phyloP scores from a whole-genome alignment of 805 yeast species.

The Yueomyces sinensis region DNA sequence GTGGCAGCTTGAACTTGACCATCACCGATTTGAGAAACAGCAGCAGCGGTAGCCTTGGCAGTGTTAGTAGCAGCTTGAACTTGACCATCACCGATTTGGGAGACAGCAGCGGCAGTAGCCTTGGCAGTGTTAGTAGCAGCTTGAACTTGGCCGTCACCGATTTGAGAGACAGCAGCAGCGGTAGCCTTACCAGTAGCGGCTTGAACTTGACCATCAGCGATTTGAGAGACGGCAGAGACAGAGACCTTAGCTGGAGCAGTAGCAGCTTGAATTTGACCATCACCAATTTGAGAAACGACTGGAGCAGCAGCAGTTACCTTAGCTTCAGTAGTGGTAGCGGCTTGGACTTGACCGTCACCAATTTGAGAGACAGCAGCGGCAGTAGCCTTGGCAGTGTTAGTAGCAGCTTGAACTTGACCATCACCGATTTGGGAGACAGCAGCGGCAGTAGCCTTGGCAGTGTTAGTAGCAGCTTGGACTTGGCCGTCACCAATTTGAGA shows the following conservation, averaged over 20 bases:
- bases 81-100: conserved; percentile 40
- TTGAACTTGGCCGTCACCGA: conserved; percentile 46
- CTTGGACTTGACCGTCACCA: conserved; percentile 30
- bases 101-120: conserved; percentile 33
- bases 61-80: conserved; percentile 30
- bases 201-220: conserved; percentile 18
- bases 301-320: conserved; percentile 19
- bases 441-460: conserved; percentile 18
- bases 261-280: conserved; percentile 2
- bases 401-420: conserved; percentile 34
- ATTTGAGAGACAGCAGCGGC: conserved; percentile 29
- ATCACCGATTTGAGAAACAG: conserved; percentile 35
- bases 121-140: conserved; percentile 8
- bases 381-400: conserved; percentile 15
- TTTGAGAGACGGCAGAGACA: conserved; percentile 5
- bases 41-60: conserved; percentile 23
- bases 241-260: conserved; percentile 7
- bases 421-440: conserved; percentile 33
- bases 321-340: conserved; percentile 14
- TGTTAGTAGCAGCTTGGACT: conserved; percentile 27
- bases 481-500: conserved; percentile 34
- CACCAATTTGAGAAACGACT: conserved; percentile 1
- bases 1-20: conserved; percentile 41
- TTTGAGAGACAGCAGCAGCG: conserved; percentile 25
- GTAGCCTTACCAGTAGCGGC: conserved; percentile 13